A percentile compares a stretch with the other conserved stretches of the same genome.
These are phyloP conservation scores for Aspergillus caelatus DNA, from an alignment of 2,329 filamentous ascomycete genomes.

Conservation along the genomic window DNA sequence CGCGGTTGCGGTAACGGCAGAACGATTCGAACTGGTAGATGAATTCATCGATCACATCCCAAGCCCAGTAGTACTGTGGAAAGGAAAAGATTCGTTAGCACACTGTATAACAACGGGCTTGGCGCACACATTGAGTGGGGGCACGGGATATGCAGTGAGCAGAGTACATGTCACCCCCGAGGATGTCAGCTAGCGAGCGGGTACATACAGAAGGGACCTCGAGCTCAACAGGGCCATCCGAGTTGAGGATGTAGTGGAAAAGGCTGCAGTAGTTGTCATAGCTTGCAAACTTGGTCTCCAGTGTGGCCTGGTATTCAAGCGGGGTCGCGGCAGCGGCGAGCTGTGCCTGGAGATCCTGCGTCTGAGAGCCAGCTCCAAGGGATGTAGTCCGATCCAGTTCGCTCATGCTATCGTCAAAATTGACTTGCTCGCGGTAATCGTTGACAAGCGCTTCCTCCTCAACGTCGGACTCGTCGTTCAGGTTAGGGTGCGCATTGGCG, in stretches of 20 bases:
- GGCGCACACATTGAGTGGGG: slow-evolving; percentile 12
- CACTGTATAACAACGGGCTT: slow-evolving; percentile 2
- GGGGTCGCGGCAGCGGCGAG: slow-evolving; percentile 90
- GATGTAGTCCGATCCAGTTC: slow-evolving; percentile 76
- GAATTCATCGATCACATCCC: slow-evolving; percentile 99
- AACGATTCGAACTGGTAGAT: slow-evolving; percentile 99
- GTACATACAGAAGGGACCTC: slow-evolving; percentile 88
- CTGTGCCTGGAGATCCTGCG: slow-evolving; percentile 91
- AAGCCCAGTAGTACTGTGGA: slow-evolving; percentile 93
- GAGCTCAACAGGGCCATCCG: slow-evolving; percentile 95
- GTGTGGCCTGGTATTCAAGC: slow-evolving; percentile 90
- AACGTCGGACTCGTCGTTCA: slow-evolving; percentile 84
- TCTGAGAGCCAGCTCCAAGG: slow-evolving; percentile 70
- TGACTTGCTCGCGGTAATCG: slow-evolving; percentile 95
- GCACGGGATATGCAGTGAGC: not conserved
- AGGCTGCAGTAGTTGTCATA: slow-evolving; percentile 99
- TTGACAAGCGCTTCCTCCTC: slow-evolving; percentile 95
- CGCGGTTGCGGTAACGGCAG: slow-evolving; percentile 91
- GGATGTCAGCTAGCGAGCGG: slow-evolving; percentile 2
- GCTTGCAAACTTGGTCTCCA: slow-evolving; percentile 97
- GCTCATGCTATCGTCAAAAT: slow-evolving; percentile 84
- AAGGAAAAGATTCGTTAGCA: slow-evolving; percentile 12
- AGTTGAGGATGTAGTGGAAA: slow-evolving; percentile 99
- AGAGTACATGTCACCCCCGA: not conserved
- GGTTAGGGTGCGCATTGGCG: slow-evolving; percentile 44